A percentile compares a stretch with the other conserved stretches of the same genome.
Conservation (phyloP, 116 monocot genomes). For the Phalaenopsis hybrid region DNA sequence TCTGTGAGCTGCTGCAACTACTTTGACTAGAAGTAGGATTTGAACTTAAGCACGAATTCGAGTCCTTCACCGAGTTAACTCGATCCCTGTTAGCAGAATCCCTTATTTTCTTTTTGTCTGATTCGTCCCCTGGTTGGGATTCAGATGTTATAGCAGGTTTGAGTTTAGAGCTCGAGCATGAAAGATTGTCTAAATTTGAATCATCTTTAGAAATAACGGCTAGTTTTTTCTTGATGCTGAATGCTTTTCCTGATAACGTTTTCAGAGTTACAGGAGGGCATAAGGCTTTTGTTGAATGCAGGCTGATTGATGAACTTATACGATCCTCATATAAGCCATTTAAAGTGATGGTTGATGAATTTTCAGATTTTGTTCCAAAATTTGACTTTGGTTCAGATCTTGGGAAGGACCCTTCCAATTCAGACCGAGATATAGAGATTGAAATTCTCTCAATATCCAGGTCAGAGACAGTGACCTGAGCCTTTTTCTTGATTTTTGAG, state of each 20-base stretch:
- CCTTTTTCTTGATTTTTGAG: too few species aligned
- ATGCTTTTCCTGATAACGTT: not conserved
- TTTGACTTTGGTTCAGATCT: not conserved
- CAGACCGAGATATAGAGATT: too few species aligned
- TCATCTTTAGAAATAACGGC: not conserved
- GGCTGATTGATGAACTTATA: not conserved
- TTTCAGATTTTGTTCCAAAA: not conserved
- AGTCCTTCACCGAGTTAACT: not conserved
- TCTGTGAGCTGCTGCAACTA: slow-evolving; percentile 10
- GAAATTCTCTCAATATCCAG: too few species aligned
- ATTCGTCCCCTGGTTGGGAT: not conserved
- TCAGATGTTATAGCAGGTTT: not conserved
- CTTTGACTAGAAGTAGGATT: not conserved
- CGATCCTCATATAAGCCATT: not conserved
- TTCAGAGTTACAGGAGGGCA: slow-evolving; percentile 6
- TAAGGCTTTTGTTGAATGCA: not conserved
- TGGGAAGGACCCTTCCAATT: not conserved
- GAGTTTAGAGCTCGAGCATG: not conserved
- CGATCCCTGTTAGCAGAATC: too few species aligned
- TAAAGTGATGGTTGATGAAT: too few species aligned
- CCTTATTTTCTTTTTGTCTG: not conserved
- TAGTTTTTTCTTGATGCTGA: slow-evolving; percentile 10
- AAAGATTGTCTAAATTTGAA: not conserved
- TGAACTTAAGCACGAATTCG: not conserved
- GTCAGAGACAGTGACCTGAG: too few species aligned